Conservation (phyloP, 352 stramenopile genomes). For the Thalassiosira livingstoniorum region DNA sequence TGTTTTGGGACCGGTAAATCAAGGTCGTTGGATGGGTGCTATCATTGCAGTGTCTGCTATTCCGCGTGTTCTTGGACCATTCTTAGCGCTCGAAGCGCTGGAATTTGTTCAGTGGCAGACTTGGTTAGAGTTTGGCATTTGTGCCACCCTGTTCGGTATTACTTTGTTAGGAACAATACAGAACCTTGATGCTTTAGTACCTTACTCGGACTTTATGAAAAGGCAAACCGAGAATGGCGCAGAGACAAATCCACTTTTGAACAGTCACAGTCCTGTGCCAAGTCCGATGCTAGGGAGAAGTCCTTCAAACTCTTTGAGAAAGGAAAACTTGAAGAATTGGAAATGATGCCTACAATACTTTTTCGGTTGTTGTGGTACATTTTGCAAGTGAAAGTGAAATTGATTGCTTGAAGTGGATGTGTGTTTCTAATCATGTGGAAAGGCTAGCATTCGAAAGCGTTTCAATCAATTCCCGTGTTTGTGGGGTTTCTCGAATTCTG, state of each 20-base stretch:
- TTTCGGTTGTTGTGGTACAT: too few species aligned
- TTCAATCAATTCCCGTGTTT: too few species aligned
- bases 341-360: too few species aligned
- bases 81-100: constrained; percentile 39
- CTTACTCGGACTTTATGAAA: constrained; percentile 43
- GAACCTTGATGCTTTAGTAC: constrained; percentile 33
- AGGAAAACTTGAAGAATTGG: too few species aligned
- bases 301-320: constrained; percentile 12
- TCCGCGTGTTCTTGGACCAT: constrained; percentile 62
- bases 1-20: constrained; percentile 60
- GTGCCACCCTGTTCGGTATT: constrained; percentile 30
- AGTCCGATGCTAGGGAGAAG: constrained; percentile 32
- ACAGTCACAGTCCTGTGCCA: constrained; percentile 12
- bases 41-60: constrained; percentile 70
- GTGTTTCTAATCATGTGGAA: too few species aligned
- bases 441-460: too few species aligned
- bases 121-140: constrained; percentile 50
- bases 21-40: constrained; percentile 68
- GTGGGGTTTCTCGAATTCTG: too few species aligned
- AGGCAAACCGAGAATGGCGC: background rate
- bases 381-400: too few species aligned
- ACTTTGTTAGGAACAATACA: constrained; percentile 19
- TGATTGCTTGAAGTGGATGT: too few species aligned
- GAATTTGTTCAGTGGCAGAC: constrained; percentile 41
- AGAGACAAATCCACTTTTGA: constrained; percentile 2